Evolutionary conservation across 1,284 basidiomycete species (phyloP), one percentile per base, ranked within the genome.

Genomic region (Malassezia yamatoensis): DNA sequence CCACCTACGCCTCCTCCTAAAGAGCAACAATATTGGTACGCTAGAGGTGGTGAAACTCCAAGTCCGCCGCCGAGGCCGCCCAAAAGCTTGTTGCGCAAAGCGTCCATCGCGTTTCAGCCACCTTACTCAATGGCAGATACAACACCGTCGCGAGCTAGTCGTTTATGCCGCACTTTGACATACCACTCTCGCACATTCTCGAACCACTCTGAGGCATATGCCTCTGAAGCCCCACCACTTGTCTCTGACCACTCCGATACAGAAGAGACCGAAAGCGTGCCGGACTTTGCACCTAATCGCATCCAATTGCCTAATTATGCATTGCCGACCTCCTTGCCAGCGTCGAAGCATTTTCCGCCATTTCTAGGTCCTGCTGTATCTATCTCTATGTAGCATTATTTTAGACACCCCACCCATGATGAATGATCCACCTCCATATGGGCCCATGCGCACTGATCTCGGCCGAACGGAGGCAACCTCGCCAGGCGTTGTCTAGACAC

Each of bases 51-150:
- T 8, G 38, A n/a, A 6, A 4, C 38, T 39, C 38, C 38, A 39
- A n/a, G 20, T 39, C 34, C 54, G 0, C 54, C 54, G 8, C 54
- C 54, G 10, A 48, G 54, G 9, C 54, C 54, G 6, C 49, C 48
- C 10, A 50, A 51, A 16, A 50, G 46, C 16, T 36, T 44, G 11
- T 20, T 45, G n/a, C 54, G 53, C 8, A 45, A 34, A 16, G 21
- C 21, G 41, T 16, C 45, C n/a, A 36, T 15, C 45, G 41, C 32
- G 41, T 43, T 43, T 20, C 41, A 16, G 41, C 21, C 18, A n/a
- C n/a, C 39, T 10, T 29, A 29, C 24, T 29, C 24, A 29, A 29
- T 29, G 24, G 24, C 24, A 29, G 24, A 29, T 29, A 29, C 24
- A 29, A 29, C 24, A 7, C 24, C 24, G 24, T 29, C 24, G 7